A percentile compares a stretch with the other conserved stretches of the same genome.
phyloP scores from a whole-genome alignment of 306 rosid species.

The Abrus precatorius region DNA sequence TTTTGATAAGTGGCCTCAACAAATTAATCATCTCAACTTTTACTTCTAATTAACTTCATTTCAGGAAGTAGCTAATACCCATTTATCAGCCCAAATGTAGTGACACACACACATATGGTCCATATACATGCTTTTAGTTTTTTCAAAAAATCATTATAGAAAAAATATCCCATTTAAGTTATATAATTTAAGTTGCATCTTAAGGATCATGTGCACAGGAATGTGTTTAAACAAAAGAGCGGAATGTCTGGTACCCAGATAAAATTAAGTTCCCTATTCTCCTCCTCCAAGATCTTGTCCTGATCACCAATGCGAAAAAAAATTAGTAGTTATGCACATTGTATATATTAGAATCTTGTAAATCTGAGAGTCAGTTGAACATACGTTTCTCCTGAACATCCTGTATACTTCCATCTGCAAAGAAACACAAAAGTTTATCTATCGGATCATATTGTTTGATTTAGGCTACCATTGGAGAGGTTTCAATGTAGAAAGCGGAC shows the following conservation, averaged over 20 bases:
- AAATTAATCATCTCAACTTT: background rate
- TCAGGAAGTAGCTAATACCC: background rate
- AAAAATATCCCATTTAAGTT: background rate
- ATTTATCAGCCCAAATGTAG: background rate
- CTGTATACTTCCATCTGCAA: slow-evolving; percentile 61
- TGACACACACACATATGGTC: background rate
- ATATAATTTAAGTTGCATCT: background rate
- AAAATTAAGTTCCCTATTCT: slow-evolving; percentile 61
- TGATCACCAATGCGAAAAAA: slow-evolving; percentile 26
- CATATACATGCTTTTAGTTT: background rate
- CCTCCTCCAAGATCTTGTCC: slow-evolving; percentile 68
- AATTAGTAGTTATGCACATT: background rate
- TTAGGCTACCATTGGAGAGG: background rate
- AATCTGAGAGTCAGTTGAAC: slow-evolving; percentile 24
- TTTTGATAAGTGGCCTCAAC: background rate
- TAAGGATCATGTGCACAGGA: background rate
- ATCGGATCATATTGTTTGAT: slow-evolving; percentile 17
- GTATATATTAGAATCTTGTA: background rate
- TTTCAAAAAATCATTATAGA: background rate
- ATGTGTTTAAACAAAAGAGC: background rate
- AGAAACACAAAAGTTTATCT: background rate
- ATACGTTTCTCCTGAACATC: slow-evolving; percentile 61
- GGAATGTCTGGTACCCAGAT: slow-evolving; percentile 56
- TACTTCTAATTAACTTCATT: background rate
- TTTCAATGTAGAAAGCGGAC: background rate